Evolutionary conservation across 2,329 filamentous ascomycete genomes (phyloP), one percentile per base, ranked within the genome.

Genomic region (Pseudonectria buxi): DNA sequence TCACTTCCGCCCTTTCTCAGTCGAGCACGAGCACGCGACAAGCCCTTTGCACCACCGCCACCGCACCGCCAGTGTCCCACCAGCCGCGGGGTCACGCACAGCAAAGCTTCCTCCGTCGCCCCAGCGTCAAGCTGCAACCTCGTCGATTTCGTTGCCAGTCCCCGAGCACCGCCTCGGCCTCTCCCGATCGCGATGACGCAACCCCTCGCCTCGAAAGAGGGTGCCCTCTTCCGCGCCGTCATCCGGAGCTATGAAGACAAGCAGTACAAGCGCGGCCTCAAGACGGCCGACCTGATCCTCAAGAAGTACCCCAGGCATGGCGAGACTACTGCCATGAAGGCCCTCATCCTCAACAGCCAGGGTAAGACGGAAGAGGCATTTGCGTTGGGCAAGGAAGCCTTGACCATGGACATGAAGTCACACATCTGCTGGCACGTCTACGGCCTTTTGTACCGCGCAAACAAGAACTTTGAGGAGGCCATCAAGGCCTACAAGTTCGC

Each of bases 391-490:
- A 98, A 95, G 67, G 77, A 88, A 47, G 92, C 94, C 24, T 72
- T 98, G 52, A 88, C 83, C 49, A 87, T 89, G 54, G 89, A 96
- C 61, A 96, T 98, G 89, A 95, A 94, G 69, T 95, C 89, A 54
- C 90, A 96, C 65, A 89, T 98, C 54, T 96, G 89, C 72, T 98
- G 92, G 92, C 94, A 98, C 64, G 92, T 98, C 42, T 98, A 96
- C 61, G 92, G 94, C 24, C 67, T 98, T 49, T 74, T 98, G 33
- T 96, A 94, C 66, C 82, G 90, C 33, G 83, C 86, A 32, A 83
- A 85, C 57, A 96, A 96, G 74, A 96, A 98, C 65, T 96, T 94
- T 53, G 92, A 96, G 62, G 92, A 96, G 67, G 90, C 94, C 9
- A 95, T 95, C 68, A 96, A 96, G 72, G 94, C 92, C 39, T 98